These are phyloP conservation scores for Amphichorda felina DNA, from an alignment of 2,329 filamentous ascomycete species.

Conservation along the genomic window DNA sequence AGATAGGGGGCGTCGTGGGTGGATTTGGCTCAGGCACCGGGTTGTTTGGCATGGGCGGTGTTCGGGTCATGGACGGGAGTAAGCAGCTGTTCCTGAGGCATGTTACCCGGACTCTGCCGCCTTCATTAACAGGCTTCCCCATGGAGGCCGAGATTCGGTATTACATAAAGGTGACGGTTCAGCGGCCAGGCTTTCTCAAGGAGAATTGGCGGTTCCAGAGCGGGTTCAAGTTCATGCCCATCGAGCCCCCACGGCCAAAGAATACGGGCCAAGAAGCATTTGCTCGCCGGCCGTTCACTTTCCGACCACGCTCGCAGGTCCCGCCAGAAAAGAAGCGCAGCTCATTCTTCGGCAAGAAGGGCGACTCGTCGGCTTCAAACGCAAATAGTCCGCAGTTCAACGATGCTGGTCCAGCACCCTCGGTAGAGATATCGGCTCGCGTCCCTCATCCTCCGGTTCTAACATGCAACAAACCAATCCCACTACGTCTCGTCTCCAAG, in stretches of 20 bases:
- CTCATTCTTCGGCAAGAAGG: constrained; percentile 42
- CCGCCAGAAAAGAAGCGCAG: constrained; percentile 37
- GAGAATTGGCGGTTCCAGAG: constrained; percentile 66
- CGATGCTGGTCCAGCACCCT: constrained; percentile 34
- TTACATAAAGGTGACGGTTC: constrained; percentile 90
- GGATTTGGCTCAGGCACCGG: constrained; percentile 33
- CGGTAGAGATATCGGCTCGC: constrained; percentile 65
- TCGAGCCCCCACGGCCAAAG: constrained; percentile 70
- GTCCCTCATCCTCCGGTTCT: constrained; percentile 79
- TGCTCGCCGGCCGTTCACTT: constrained; percentile 59
- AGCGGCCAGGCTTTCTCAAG: constrained; percentile 77
- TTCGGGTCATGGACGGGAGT: constrained; percentile 51
- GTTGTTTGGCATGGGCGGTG: constrained; percentile 35
- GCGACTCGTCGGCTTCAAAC: constrained; percentile 7
- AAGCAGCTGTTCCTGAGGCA: constrained; percentile 55
- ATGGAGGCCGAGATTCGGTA: constrained; percentile 85
- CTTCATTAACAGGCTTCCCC: constrained; percentile 77
- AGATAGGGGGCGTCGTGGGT: constrained; percentile 40
- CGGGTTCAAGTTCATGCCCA: constrained; percentile 79
- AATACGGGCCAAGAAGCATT: constrained; percentile 67
- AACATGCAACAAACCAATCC: constrained; percentile 79
- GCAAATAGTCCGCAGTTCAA: neutral
- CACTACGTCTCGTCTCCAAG: constrained; percentile 67
- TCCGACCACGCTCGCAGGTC: constrained; percentile 28
- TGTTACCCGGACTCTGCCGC: constrained; percentile 77